These are phyloP conservation scores for Mallotus repandus DNA, from an alignment of 441 rosid genomes.

Conservation along the genomic window DNA sequence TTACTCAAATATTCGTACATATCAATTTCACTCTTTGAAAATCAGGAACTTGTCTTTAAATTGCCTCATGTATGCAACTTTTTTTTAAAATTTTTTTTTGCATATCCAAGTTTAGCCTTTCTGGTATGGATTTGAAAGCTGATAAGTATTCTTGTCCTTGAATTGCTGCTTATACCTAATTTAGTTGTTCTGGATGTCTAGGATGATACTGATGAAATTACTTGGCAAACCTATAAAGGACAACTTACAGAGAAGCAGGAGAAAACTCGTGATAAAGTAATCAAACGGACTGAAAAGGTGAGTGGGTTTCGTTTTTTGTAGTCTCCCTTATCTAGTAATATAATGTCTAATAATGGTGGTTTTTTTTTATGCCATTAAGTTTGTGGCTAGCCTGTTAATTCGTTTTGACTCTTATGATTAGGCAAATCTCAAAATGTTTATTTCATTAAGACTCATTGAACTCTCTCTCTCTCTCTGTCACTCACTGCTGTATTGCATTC, in stretches of 20 bases:
- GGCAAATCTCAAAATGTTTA: background rate
- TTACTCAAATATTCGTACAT: background rate
- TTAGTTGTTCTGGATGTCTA: constrained; percentile 26
- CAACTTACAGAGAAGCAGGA: constrained; percentile 96
- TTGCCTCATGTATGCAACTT: constrained; percentile 1
- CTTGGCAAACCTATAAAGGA: constrained; percentile 96
- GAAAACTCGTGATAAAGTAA: constrained; percentile 82
- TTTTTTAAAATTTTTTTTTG: background rate
- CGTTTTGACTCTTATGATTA: background rate
- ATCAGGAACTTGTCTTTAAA: background rate
- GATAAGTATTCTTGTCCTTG: background rate
- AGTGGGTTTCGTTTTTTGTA: constrained; percentile 22
- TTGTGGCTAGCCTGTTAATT: background rate
- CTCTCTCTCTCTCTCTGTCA: background rate
- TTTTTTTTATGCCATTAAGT: background rate
- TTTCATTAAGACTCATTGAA: background rate
- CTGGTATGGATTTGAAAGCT: constrained; percentile 14
- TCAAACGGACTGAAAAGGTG: constrained; percentile 89
- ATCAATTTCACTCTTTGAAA: background rate
- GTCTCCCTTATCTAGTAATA: constrained; percentile 11
- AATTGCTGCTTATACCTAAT: background rate
- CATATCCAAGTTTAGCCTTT: constrained; percentile 12
- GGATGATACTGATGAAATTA: constrained; percentile 87
- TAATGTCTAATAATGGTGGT: background rate
- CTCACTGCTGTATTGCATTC: background rate